phyloP scores from a whole-genome alignment of 1,284 basidiomycete genomes.

The Ganoderma lucidum region DNA sequence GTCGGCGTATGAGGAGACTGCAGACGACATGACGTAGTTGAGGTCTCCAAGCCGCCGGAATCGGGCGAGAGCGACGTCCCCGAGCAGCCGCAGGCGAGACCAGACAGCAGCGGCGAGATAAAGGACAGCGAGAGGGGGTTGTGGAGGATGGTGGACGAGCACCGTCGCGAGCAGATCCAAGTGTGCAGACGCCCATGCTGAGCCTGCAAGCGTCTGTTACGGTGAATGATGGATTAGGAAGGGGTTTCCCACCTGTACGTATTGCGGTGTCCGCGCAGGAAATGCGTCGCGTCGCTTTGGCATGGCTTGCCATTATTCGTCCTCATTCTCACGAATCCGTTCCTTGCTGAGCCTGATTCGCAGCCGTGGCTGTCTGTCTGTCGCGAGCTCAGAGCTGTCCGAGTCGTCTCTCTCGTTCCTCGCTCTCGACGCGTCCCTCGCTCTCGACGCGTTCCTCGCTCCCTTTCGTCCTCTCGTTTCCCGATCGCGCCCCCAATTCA shows the following conservation, averaged over 20 bases:
- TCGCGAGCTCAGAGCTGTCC: no score
- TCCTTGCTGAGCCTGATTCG: not conserved
- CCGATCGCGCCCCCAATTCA: no score
- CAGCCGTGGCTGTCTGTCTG: not conserved
- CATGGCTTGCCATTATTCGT: not conserved
- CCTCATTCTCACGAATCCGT: not conserved
- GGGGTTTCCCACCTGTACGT: slow-evolving; percentile 28
- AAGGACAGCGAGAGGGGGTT: slow-evolving; percentile 16
- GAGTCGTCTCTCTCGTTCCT: no score
- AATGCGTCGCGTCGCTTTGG: not conserved
- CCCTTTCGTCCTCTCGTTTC: no score
- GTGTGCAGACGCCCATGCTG: slow-evolving; percentile 30
- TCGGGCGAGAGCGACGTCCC: slow-evolving; percentile 17
- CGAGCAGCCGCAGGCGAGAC: slow-evolving; percentile 12
- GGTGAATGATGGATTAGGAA: slow-evolving; percentile 19
- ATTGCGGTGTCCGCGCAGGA: slow-evolving; percentile 1
- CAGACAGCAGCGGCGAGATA: slow-evolving; percentile 17
- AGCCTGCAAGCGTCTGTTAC: slow-evolving; percentile 29
- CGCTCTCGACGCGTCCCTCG: no score
- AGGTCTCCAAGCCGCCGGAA: slow-evolving; percentile 20
- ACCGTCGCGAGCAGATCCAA: slow-evolving; percentile 39
- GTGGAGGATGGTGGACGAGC: slow-evolving; percentile 27
- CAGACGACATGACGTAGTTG: slow-evolving; percentile 49
- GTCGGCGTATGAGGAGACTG: slow-evolving; percentile 54
- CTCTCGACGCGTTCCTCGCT: no score